phyloP scores from a whole-genome alignment of 495 filamentous ascomycete species.

The Hamigera avellanea region DNA sequence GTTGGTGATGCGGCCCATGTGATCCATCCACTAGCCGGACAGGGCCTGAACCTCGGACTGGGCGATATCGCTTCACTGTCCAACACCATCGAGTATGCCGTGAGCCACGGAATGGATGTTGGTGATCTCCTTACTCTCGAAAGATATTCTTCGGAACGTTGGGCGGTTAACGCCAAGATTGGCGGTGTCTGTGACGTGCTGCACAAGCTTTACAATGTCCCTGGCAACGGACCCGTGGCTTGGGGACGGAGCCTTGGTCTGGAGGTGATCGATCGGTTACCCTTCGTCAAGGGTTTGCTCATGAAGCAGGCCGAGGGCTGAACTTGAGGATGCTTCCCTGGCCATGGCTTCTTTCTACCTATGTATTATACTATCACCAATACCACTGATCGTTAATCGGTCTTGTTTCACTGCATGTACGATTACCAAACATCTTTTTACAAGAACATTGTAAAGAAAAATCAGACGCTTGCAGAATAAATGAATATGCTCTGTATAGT shows the following conservation, averaged over 20 bases:
- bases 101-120: constrained; percentile 76
- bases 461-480: too few relatives aligned
- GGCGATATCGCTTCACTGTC: constrained; percentile 72
- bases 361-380: too few relatives aligned
- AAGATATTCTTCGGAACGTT: constrained; percentile 66
- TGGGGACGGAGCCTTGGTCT: constrained; percentile 67
- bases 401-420: too few relatives aligned
- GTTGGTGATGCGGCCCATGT: constrained; percentile 93
- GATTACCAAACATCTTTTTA: too few relatives aligned
- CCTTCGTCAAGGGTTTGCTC: constrained; percentile 68
- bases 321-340: too few relatives aligned
- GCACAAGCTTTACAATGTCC: constrained; percentile 77
- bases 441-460: too few relatives aligned
- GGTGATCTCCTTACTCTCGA: constrained; percentile 65
- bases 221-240: constrained; percentile 60
- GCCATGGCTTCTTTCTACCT: too few relatives aligned
- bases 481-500: neutral
- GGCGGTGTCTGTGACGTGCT: constrained; percentile 86
- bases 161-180: constrained; percentile 70
- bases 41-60: constrained; percentile 89
- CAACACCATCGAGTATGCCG: constrained; percentile 61
- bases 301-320: constrained; percentile 83
- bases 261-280: constrained; percentile 62
- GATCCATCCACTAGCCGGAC: constrained; percentile 86
- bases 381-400: too few relatives aligned